Base-by-base conservation (phyloP, 1,284 basidiomycete genomes). In the Cerrena zonata region DNA sequence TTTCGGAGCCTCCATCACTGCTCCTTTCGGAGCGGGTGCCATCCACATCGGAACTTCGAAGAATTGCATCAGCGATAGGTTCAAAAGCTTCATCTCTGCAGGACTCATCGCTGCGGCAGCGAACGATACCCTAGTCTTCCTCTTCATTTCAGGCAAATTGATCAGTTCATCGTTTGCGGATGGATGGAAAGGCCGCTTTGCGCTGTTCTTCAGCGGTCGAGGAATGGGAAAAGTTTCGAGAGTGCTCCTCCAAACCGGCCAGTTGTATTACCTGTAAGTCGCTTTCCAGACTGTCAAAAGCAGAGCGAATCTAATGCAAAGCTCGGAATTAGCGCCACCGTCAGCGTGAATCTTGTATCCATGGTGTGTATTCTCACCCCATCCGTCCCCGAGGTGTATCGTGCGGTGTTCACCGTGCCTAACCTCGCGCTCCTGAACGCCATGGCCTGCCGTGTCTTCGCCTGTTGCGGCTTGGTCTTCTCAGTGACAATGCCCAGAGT, bases 391-490 rank as follows among this genome's bases (percentile, higher is more conserved):
- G 41, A 40, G 12, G 48, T 49, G 18, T 22, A 44, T 11, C 40
- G 40, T 22, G 48, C 48, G 18, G 45, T 49, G 48, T 49, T 49
- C 43, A 54, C 58, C 2, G 48, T 61, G 0, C 58, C 60, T 10
- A 60, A 60, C 47, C 24, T 62, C 11, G 56, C 56, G 5, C 36
- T 67, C 22, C 52, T 53, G 22, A 67, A 62, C 48, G 34, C 54
- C 22, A 65, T 67, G 64, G 63, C 60, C 2, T 63, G 61, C 49
- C 51, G 54, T 5, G 63, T 66, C 11, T 66, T 57, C 50, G 64
- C 4, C 41, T 56, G 19, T 41, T 60, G 18, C 56, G 57, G 43
- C 48, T 58, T 2, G 53, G 57, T 18, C n/a, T 18, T 21, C 21
- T 45, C 44, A 12, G 13, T 3, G 52, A 50, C 37, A 18, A 18